Evolutionary conservation across 768 basidiomycete genomes (phyloP).

Genomic region (Hericium coralloides): DNA sequence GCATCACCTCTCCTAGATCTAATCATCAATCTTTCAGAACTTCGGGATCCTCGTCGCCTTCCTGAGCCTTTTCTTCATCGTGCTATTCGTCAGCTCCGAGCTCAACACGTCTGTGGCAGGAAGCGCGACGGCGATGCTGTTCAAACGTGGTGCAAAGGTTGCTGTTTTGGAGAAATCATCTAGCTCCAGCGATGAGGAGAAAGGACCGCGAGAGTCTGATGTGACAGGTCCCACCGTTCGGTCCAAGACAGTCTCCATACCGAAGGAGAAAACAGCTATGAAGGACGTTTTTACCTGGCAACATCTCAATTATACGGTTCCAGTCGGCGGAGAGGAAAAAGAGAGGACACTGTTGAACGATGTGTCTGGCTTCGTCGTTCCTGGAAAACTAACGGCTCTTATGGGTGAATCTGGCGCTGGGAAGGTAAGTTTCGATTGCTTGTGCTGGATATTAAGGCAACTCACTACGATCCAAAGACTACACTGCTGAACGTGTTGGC

Average conservation of each 20-base stretch:
- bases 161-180: slow-evolving; percentile 3
- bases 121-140: slow-evolving; percentile 43
- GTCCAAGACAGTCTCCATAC: slow-evolving; percentile 4
- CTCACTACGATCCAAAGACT: slow-evolving; percentile 23
- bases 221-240: background rate
- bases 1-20: background rate
- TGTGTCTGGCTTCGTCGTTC: slow-evolving; percentile 72
- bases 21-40: slow-evolving; percentile 31
- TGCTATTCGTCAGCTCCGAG: slow-evolving; percentile 55
- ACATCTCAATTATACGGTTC: slow-evolving; percentile 57
- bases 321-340: slow-evolving; percentile 33
- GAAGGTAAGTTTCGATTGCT: slow-evolving; percentile 21
- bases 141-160: slow-evolving; percentile 47
- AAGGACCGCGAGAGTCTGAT: background rate
- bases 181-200: background rate
- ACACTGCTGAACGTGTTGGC: slow-evolving; percentile 43
- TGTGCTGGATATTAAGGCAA: background rate
- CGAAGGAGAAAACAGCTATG: slow-evolving; percentile 17
- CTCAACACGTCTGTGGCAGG: slow-evolving; percentile 30
- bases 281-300: slow-evolving; percentile 76
- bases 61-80: slow-evolving; percentile 44
- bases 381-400: slow-evolving; percentile 70
- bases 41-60: slow-evolving; percentile 66
- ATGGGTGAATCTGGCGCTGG: slow-evolving; percentile 60
- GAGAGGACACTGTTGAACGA: slow-evolving; percentile 49